Percentiles rank a stretch among this genome's conserved stretches.
These are phyloP conservation scores for Lactarius sanguifluus DNA, from an alignment of 768 basidiomycete species.

Conservation along the genomic window DNA sequence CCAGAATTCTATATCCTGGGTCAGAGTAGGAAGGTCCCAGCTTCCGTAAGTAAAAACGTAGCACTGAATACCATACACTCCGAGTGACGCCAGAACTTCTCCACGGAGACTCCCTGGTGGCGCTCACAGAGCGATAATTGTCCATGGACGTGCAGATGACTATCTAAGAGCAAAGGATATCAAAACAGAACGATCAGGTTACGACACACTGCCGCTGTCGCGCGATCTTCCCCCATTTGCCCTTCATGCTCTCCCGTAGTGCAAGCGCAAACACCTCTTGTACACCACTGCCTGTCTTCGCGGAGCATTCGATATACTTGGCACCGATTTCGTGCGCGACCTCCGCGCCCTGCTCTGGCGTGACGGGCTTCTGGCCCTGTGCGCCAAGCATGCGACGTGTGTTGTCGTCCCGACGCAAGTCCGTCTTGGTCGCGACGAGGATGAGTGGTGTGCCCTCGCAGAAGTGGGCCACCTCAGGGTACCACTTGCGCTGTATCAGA, in stretches of 20 bases:
- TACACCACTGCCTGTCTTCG: conserved; percentile 88
- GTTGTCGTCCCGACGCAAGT: conserved; percentile 82
- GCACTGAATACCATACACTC: conserved; percentile 15
- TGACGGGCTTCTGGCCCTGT: conserved; percentile 81
- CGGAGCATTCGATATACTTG: conserved; percentile 90
- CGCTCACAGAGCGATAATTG: conserved; percentile 12
- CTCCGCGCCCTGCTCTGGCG: conserved; percentile 75
- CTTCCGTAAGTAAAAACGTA: conserved; percentile 11
- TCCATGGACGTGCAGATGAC: conserved; percentile 22
- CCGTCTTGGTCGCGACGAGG: conserved; percentile 91
- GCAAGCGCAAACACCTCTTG: conserved; percentile 91
- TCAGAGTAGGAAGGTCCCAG: conserved; percentile 5
- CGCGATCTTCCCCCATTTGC: conserved; percentile 71
- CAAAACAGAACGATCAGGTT: conserved; percentile 35
- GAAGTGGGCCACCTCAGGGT: conserved; percentile 90
- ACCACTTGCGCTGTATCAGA: conserved; percentile 59
- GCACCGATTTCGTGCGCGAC: conserved; percentile 94
- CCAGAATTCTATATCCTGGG: not conserved
- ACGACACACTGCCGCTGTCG: conserved; percentile 74
- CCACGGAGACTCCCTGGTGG: conserved; percentile 4
- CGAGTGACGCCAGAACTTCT: conserved; percentile 1
- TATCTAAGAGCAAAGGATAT: conserved; percentile 12
- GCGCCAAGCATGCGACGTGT: conserved; percentile 87
- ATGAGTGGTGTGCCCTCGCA: conserved; percentile 88
- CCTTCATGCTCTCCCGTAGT: conserved; percentile 83